Percentiles rank a stretch among this genome's conserved stretches.
phyloP scores from a whole-genome alignment of 2,329 filamentous ascomycete species.

The Tolypocladium pustulatum region DNA sequence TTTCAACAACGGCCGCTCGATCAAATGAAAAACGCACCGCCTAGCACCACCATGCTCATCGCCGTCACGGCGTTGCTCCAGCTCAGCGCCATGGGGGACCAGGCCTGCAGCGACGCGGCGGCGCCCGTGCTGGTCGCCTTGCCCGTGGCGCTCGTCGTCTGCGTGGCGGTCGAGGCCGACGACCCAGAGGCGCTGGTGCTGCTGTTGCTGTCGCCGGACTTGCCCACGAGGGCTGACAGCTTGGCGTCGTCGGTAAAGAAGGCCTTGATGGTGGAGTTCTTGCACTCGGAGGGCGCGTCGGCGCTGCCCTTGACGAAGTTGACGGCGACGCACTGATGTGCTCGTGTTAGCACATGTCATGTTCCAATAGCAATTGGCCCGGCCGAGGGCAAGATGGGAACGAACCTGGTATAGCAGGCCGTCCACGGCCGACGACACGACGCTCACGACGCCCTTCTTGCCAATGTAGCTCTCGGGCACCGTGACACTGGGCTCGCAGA shows the following conservation, averaged over 20 bases:
- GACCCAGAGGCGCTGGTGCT: background rate
- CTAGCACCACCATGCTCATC: conserved; percentile 17
- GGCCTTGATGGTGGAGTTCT: conserved; percentile 21
- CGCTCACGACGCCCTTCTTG: conserved; percentile 41
- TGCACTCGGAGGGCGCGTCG: conserved; percentile 19
- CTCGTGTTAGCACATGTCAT: background rate
- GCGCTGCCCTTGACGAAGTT: conserved; percentile 40
- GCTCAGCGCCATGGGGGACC: conserved; percentile 10
- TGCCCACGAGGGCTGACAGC: conserved; percentile 22
- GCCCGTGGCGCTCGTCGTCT: conserved; percentile 10
- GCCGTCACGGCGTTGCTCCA: conserved; percentile 12
- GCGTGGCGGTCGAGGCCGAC: conserved; percentile 7
- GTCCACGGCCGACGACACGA: conserved; percentile 42
- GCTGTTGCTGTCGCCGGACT: background rate
- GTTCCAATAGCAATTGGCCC: background rate
- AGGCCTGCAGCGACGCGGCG: conserved; percentile 13
- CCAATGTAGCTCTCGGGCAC: conserved; percentile 41
- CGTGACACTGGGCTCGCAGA: conserved; percentile 39
- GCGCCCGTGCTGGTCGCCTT: conserved; percentile 11
- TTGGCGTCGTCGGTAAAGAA: conserved; percentile 20
- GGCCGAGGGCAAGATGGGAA: background rate
- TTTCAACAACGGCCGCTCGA: background rate
- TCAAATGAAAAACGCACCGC: conserved; percentile 8
- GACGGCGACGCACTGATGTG: conserved; percentile 38
- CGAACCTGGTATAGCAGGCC: conserved; percentile 45